A percentile compares a stretch with the other conserved stretches of the same genome.
Conservation (phyloP, 352 stramenopile genomes). For the Phytophthora tentaculata region DNA sequence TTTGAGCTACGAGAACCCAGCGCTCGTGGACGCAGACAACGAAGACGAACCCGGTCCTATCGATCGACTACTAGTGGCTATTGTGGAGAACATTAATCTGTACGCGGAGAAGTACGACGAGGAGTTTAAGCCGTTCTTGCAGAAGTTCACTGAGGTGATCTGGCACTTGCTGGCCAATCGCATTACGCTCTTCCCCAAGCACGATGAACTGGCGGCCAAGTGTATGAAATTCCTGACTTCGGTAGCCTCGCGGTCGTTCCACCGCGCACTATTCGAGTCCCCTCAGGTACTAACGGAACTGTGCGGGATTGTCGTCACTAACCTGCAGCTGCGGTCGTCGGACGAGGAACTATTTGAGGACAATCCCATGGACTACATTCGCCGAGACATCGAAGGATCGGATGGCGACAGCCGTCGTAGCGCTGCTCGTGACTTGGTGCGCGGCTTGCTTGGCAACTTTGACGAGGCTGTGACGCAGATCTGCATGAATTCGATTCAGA, state of each 20-base stretch:
- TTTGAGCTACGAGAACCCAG: slow-evolving; percentile 94
- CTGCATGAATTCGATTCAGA: slow-evolving; percentile 90
- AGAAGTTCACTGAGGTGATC: slow-evolving; percentile 93
- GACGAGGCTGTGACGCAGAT: slow-evolving; percentile 94
- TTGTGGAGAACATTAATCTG: slow-evolving; percentile 98
- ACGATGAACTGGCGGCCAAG: slow-evolving; percentile 96
- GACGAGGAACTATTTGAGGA: slow-evolving; percentile 99
- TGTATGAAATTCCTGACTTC: slow-evolving; percentile 98
- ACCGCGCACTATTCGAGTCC: slow-evolving; percentile 90
- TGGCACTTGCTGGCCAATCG: slow-evolving; percentile 80
- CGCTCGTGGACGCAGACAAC: slow-evolving; percentile 92
- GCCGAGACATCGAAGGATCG: slow-evolving; percentile 97
- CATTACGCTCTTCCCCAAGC: slow-evolving; percentile 88
- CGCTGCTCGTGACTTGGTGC: slow-evolving; percentile 95
- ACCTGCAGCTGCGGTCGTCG: slow-evolving; percentile 95
- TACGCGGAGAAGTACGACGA: slow-evolving; percentile 99
- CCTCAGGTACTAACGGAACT: slow-evolving; percentile 90
- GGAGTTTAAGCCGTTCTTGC: slow-evolving; percentile 96
- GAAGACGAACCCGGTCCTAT: slow-evolving; percentile 93
- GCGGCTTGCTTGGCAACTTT: slow-evolving; percentile 95
- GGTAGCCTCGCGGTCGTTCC: slow-evolving; percentile 95
- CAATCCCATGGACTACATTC: slow-evolving; percentile 98
- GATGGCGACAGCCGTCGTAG: slow-evolving; percentile 97
- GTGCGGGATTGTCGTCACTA: slow-evolving; percentile 98
- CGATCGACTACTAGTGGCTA: slow-evolving; percentile 93